Evolutionary conservation across 495 filamentous ascomycete species (phyloP).

Genomic region (Pyronema domesticum): DNA sequence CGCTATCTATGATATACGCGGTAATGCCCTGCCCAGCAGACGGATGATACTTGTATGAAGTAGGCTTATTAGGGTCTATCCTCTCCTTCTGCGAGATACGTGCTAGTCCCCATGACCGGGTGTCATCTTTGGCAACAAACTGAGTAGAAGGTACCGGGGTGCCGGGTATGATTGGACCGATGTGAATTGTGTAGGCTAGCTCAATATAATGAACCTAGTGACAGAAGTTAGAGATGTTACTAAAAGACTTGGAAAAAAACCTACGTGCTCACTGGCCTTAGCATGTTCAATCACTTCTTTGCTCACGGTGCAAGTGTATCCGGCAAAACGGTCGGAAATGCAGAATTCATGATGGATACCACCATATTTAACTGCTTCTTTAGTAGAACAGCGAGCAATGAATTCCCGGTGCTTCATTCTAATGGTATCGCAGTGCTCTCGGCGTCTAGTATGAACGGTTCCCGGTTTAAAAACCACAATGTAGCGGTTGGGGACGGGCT

Average conservation of each 20-base stretch:
- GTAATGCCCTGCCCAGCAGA: constrained; percentile 34
- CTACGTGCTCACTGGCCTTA: constrained; percentile 16
- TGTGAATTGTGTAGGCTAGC: constrained; percentile 27
- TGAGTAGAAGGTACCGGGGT: too few relatives aligned
- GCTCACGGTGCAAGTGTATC: constrained; percentile 27
- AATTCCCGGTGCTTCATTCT: constrained; percentile 18
- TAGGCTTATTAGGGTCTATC: constrained; percentile 12
- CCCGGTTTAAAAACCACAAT: constrained; percentile 35
- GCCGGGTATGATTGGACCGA: constrained; percentile 22
- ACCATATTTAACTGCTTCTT: constrained; percentile 2
- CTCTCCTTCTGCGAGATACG: constrained; percentile 35
- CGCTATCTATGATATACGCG: constrained; percentile 18
- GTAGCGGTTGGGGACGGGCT: constrained; percentile 31
- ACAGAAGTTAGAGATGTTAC: neutral
- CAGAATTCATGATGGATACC: constrained; percentile 26
- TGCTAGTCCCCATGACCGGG: constrained; percentile 39
- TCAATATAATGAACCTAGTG: constrained; percentile 30
- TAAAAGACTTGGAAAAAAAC: neutral
- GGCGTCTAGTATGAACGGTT: constrained; percentile 18
- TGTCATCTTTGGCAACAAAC: constrained; percentile 18
- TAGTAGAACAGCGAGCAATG: neutral
- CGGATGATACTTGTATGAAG: constrained; percentile 39
- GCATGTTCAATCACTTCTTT: constrained; percentile 25
- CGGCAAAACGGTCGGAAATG: constrained; percentile 20
- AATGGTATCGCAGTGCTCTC: constrained; percentile 19